Evolutionary conservation across 495 filamentous ascomycete genomes (phyloP).

Genomic region (Trichoderma gamsii): DNA sequence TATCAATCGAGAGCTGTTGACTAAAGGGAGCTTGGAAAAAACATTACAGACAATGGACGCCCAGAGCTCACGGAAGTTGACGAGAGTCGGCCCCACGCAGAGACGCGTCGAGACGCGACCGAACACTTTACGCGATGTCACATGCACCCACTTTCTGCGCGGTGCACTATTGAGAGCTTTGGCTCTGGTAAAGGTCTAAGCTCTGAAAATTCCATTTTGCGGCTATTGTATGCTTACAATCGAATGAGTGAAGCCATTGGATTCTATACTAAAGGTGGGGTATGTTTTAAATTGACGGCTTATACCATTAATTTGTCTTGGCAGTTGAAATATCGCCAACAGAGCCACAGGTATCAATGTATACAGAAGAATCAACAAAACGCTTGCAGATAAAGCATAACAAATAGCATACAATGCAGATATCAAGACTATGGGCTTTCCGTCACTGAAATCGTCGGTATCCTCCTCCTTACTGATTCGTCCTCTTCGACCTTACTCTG

Average conservation of each 20-base stretch:
- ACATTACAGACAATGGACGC: neutral
- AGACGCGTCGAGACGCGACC: constrained; percentile 11
- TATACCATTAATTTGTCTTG: no score
- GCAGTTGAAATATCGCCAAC: neutral
- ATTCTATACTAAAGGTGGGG: no score
- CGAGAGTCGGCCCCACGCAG: neutral
- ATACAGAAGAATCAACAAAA: neutral
- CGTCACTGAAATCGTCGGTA: neutral
- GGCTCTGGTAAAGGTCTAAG: no score
- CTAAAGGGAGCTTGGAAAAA: neutral
- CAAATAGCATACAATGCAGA: neutral
- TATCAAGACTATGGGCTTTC: neutral
- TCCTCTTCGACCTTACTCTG: constrained; percentile 21
- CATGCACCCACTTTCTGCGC: constrained; percentile 1
- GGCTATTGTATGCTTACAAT: no score
- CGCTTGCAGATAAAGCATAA: neutral
- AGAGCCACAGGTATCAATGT: neutral
- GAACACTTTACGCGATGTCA: constrained; percentile 12
- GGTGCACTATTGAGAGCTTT: neutral
- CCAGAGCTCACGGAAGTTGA: neutral
- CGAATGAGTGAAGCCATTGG: no score
- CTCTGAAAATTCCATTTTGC: no score
- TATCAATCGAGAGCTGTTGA: neutral
- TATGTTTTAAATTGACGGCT: no score
- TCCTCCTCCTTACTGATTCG: constrained; percentile 29